Base-by-base conservation (phyloP, 2,329 filamentous ascomycete genomes). In the Hypoxylon sp. region DNA sequence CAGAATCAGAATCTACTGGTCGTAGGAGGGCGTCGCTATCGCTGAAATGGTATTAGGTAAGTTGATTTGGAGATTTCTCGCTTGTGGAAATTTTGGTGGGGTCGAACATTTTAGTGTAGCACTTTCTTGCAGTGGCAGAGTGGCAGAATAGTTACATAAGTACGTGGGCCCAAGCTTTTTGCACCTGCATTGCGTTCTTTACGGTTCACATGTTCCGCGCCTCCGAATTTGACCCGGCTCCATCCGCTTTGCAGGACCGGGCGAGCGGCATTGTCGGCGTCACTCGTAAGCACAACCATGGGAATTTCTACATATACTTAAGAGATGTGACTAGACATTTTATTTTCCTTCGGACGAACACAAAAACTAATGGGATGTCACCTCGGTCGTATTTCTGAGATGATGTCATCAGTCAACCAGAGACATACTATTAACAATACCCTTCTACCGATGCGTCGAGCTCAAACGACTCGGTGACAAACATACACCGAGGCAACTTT, bases 61-160 rank as follows among this genome's bases (percentile, higher is more conserved):
- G 61, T 60, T 42, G 53, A 69, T 50, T 62, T 52, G 58, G 55
- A 69, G 66, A 71, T 60, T 69, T 69, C 29, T 61, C 50, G 51
- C 14, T 52, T 52, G 19, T 66, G 67, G 57, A 75, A 75, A 73
- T 68, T 74, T 75, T 75, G 71, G 75, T 77, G 75, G 75, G 75
- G 74, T 74, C 48, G 17, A 69, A 64, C 53, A 55, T 50, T 70
- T 65, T 63, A 51, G 42, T 44, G 24, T 31, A 5, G 26, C n/a
- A 50, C 8, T 14, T 42, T 37, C n/a, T 17, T 14, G 39, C 9
- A 44, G 39, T 42, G 37, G 13, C n/a, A 42, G 17, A 44, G 17
- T n/a, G n/a, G n/a, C n/a, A n/a, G n/a, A n/a, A n/a, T 44, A 8
- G 39, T 22, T 44, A 17, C 11, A 22, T 22, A 22, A 5, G 39